These are phyloP conservation scores for Pleurotus pulmonarius DNA, from an alignment of 768 basidiomycete species.

Conservation along the genomic window DNA sequence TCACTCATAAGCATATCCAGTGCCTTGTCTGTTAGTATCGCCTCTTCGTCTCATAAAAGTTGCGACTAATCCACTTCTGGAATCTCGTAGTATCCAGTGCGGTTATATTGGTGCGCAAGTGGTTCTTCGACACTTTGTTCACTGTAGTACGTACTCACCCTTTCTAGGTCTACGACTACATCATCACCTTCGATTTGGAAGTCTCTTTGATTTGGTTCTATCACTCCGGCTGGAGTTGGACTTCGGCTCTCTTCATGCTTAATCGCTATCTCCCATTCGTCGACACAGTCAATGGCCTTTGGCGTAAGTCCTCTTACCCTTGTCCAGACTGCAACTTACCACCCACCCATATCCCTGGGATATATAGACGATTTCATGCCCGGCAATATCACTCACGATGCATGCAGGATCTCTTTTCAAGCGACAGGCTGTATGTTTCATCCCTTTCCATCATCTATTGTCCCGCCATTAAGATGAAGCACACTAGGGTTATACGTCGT, in stretches of 20 bases:
- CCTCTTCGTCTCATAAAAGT: no score
- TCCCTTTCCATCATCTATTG: no score
- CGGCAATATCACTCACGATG: background rate
- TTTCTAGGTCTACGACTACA: slow-evolving; percentile 4
- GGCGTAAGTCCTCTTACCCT: background rate
- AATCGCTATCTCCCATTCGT: slow-evolving; percentile 10
- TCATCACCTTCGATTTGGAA: slow-evolving; percentile 3
- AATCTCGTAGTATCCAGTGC: no score
- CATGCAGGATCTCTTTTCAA: background rate
- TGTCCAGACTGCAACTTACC: background rate
- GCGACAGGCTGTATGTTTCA: no score
- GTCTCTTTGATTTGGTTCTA: slow-evolving; percentile 4
- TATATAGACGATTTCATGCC: background rate
- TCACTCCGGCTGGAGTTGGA: background rate
- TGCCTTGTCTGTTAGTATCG: no score
- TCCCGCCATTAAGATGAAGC: no score
- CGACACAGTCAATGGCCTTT: slow-evolving; percentile 6
- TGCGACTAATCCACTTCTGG: no score
- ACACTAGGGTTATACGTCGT: no score
- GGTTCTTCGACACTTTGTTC: no score
- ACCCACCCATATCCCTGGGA: background rate
- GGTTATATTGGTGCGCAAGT: no score
- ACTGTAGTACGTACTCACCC: no score
- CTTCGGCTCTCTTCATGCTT: slow-evolving; percentile 8
- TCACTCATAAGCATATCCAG: no score